phyloP scores from a whole-genome alignment of 2,329 filamentous ascomycete genomes.

The Beauveria scarabaeidicola region DNA sequence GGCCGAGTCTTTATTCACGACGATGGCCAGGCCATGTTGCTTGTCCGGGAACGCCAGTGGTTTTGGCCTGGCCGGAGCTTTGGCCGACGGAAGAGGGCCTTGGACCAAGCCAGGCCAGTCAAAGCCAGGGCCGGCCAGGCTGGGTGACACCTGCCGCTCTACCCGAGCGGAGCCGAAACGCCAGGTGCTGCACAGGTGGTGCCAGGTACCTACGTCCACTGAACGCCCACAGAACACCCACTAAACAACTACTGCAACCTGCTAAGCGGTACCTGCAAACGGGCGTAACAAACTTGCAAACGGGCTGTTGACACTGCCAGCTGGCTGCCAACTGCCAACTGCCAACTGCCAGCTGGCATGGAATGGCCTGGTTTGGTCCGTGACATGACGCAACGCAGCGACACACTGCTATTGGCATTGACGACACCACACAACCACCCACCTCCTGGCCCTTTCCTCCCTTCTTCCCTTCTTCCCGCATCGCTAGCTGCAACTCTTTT shows the following conservation, averaged over 20 bases:
- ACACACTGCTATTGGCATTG: not conserved
- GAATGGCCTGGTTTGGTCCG: not conserved
- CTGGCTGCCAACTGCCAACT: not conserved
- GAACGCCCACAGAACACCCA: not conserved
- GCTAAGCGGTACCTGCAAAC: not conserved
- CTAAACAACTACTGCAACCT: not conserved
- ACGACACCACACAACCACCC: not conserved
- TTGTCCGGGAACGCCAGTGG: not conserved
- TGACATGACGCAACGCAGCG: not conserved
- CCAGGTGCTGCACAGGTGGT: not conserved
- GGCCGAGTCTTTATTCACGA: constrained; percentile 4
- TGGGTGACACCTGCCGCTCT: not conserved
- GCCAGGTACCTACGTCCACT: not conserved
- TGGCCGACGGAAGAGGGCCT: not conserved
- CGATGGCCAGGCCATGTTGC: not conserved
- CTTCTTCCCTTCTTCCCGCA: not conserved
- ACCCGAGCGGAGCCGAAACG: constrained; percentile 3
- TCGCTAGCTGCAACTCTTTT: constrained; percentile 1
- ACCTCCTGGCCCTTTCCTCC: not conserved
- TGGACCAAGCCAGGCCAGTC: not conserved
- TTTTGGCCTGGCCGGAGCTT: not conserved
- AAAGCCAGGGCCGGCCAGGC: not conserved
- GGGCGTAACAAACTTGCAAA: not conserved
- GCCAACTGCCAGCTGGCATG: not conserved
- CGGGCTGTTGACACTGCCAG: not conserved